phyloP scores from a whole-genome alignment of 495 filamentous ascomycete genomes.

The Paragyromitra xinjiangensis region DNA sequence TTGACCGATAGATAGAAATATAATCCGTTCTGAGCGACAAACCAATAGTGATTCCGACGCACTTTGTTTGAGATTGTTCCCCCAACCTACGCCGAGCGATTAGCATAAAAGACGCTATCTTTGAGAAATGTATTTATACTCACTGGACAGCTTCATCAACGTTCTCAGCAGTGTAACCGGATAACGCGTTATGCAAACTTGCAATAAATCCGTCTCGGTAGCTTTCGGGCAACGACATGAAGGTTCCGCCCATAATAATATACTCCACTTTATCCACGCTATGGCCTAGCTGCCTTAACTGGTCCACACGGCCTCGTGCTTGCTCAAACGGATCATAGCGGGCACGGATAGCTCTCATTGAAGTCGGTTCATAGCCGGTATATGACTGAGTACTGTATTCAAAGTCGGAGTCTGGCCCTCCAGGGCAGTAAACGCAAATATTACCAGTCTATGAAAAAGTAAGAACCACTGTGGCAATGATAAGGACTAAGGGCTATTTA shows the following conservation, averaged over 20 bases:
- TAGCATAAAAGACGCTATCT: conserved; percentile 59
- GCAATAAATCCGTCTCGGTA: conserved; percentile 94
- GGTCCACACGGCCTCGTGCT: conserved; percentile 92
- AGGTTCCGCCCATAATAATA: conserved; percentile 99
- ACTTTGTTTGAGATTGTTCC: conserved; percentile 68
- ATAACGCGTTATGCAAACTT: conserved; percentile 93
- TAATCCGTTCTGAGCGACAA: background rate
- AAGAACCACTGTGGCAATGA: conserved; percentile 13
- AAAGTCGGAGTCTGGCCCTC: conserved; percentile 96
- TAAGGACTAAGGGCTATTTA: conserved; percentile 16
- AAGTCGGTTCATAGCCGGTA: conserved; percentile 97
- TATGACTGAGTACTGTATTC: conserved; percentile 99
- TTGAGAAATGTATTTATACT: conserved; percentile 58
- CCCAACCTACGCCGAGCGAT: conserved; percentile 69
- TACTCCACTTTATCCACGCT: conserved; percentile 99
- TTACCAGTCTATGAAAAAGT: conserved; percentile 75
- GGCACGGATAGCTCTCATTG: conserved; percentile 96
- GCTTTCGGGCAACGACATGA: conserved; percentile 90
- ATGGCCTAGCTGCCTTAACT: conserved; percentile 92
- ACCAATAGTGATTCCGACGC: conserved; percentile 92
- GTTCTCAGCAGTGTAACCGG: conserved; percentile 86
- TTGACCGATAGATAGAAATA: background rate
- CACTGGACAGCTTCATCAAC: conserved; percentile 94
- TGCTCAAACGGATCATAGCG: conserved; percentile 99
- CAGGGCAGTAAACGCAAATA: conserved; percentile 98